Base-by-base conservation (phyloP, 176 grass and related monocot species). In the Carex kokanica region DNA sequence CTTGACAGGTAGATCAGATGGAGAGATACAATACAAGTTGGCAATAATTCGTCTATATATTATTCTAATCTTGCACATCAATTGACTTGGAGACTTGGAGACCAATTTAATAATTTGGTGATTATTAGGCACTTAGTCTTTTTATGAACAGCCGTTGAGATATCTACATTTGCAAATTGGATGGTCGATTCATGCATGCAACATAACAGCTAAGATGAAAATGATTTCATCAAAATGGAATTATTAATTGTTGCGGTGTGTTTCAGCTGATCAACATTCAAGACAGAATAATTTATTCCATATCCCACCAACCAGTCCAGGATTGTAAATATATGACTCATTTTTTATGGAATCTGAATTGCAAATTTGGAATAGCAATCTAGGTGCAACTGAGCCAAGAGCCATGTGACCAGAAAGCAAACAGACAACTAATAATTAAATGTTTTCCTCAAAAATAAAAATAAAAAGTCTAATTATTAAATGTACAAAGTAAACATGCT, bases 61-160 rank as follows among this genome's bases (percentile, higher is more conserved):
- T 62, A 61, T 80, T 61, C 7, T 43, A 58, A 60, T 36, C 36
- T 80, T 43, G 3, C 31, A 24, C 78, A 80, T 43, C 23, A 68
- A 68, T 68, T 38, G 72, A 77, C 72, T 77, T 77, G 18, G 8
- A 6, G 0, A 24, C 11, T 75, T 75, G 17, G n/a, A 15, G 0
- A 27, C 21, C 49, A 77, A 77, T 77, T 77, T 54, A 77, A 77
- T 77, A 75, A 77, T 74, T 52, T 15, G 70, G 70, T 52, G 70
- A 52, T 77, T 55, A 77, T 77, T 77, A 77, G 47, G 73, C 49
- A 53, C 21, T 31, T 32, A 17, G 73, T 77, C 73, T 77, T 55
- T 77, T 55, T 54, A 77, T 4, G 49, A 54, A 77, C 12, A 74
- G 72, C 72, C 49, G 72, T 77, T 77, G 72, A 54, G 72, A 77